These are phyloP conservation scores for Cryptosporidium parvum DNA, from an alignment of 169 alveolate species.

Conservation along the genomic window DNA sequence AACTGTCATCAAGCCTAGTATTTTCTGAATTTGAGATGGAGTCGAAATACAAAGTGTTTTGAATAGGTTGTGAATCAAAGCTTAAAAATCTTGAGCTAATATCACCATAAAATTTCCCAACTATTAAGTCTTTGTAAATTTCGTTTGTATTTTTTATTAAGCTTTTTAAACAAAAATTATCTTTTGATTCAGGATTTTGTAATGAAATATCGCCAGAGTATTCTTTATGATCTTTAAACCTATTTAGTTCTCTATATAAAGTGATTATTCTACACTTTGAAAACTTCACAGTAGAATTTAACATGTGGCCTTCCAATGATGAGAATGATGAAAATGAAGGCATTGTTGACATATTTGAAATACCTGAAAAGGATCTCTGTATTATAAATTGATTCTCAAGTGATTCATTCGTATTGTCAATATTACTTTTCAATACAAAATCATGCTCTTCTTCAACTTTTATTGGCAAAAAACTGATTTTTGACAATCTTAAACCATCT, in stretches of 20 bases:
- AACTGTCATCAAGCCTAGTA: not conserved
- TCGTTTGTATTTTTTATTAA: constrained; percentile 18
- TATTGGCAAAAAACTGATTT: constrained; percentile 18
- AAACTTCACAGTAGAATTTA: not conserved
- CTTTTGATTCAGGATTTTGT: not conserved
- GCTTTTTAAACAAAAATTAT: constrained; percentile 4
- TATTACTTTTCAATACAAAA: not conserved
- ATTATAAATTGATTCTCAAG: not conserved
- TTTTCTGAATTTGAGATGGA: not conserved
- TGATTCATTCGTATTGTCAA: not conserved
- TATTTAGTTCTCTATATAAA: constrained; percentile 13
- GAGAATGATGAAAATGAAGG: constrained; percentile 13
- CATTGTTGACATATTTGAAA: constrained; percentile 30
- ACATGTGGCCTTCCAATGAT: not conserved
- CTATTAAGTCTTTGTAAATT: not conserved
- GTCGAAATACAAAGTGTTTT: not conserved
- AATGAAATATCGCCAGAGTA: not conserved
- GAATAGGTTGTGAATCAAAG: not conserved
- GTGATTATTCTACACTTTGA: constrained; percentile 22
- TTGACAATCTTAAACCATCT: constrained; percentile 15
- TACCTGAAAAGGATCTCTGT: not conserved
- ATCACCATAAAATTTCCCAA: not conserved
- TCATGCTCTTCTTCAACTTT: not conserved
- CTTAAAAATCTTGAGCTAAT: not conserved
- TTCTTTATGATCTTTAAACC: not conserved